Percentiles rank a stretch among this genome's conserved stretches.
These are phyloP conservation scores for Fusarium tupiense DNA, from an alignment of 2,329 filamentous ascomycete genomes.

Conservation along the genomic window DNA sequence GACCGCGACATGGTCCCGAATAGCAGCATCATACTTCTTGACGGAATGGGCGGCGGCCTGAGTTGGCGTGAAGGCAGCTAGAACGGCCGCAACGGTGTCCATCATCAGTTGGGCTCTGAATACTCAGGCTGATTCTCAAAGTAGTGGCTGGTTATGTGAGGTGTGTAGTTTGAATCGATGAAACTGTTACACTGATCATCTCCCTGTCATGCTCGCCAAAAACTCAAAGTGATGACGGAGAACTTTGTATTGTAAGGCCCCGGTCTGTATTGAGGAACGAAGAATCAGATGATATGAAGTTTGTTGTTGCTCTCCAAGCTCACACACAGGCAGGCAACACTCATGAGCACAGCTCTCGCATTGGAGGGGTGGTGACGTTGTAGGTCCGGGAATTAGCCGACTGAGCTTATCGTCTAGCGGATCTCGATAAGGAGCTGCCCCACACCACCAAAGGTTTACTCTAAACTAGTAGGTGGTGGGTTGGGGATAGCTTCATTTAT, in stretches of 20 bases:
- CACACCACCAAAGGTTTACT: conserved; percentile 1
- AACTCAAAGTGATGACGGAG: background rate
- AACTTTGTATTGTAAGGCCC: background rate
- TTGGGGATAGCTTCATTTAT: conserved; percentile 14
- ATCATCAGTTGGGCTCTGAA: conserved; percentile 38
- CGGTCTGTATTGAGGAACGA: background rate
- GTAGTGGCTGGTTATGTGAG: conserved; percentile 12
- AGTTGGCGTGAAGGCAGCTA: conserved; percentile 56
- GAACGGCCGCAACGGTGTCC: conserved; percentile 44
- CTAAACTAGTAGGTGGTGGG: conserved; percentile 2
- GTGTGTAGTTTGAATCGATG: conserved; percentile 16
- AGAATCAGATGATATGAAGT: background rate
- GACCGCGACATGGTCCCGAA: conserved; percentile 50
- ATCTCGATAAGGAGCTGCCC: conserved; percentile 27
- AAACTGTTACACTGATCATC: conserved; percentile 4
- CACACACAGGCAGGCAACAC: conserved; percentile 38
- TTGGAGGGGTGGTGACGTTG: conserved; percentile 35
- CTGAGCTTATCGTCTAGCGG: conserved; percentile 1
- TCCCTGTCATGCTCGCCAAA: conserved; percentile 13
- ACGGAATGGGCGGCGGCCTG: conserved; percentile 36
- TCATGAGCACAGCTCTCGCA: conserved; percentile 32
- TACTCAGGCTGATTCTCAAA: background rate
- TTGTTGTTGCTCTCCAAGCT: conserved; percentile 20
- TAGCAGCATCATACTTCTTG: conserved; percentile 53
- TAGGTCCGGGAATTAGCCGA: conserved; percentile 32